These are phyloP conservation scores for Trichopus zeylanicus DNA, from an alignment of 116 monocot species.

Conservation along the genomic window DNA sequence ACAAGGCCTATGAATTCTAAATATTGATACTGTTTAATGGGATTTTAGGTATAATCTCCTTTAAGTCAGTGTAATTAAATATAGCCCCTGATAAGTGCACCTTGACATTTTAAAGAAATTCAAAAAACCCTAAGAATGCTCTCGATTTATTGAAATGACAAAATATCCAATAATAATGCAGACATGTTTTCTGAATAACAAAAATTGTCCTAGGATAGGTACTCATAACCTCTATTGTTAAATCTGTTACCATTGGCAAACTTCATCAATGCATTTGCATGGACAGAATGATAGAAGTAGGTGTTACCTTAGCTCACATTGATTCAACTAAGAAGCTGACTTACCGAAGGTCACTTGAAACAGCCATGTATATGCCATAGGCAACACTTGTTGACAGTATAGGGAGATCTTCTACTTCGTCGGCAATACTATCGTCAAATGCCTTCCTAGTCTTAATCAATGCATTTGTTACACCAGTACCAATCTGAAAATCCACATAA, in stretches of 20 bases:
- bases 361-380: constrained; percentile 94
- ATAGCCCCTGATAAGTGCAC: no score
- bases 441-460: constrained; percentile 62
- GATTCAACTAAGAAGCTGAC: background rate
- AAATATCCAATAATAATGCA: no score
- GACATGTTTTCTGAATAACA: background rate
- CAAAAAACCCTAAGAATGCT: no score
- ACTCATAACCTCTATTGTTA: background rate
- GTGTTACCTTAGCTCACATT: no score
- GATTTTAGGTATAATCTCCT: no score
- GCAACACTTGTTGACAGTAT: constrained; percentile 82
- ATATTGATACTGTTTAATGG: no score
- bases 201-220: background rate
- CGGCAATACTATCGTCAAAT: constrained; percentile 53
- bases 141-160: no score
- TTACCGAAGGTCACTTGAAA: constrained; percentile 96
- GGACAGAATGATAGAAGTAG: background rate
- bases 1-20: no score
- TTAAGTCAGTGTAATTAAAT: no score
- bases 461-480: constrained; percentile 71
- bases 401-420: constrained; percentile 72
- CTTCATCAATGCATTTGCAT: no score
- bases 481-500: constrained; percentile 45
- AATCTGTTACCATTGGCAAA: no score
- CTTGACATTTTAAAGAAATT: no score